These are phyloP conservation scores for Tetraselmis striata DNA, from an alignment of 139 green algal species.

Conservation along the genomic window DNA sequence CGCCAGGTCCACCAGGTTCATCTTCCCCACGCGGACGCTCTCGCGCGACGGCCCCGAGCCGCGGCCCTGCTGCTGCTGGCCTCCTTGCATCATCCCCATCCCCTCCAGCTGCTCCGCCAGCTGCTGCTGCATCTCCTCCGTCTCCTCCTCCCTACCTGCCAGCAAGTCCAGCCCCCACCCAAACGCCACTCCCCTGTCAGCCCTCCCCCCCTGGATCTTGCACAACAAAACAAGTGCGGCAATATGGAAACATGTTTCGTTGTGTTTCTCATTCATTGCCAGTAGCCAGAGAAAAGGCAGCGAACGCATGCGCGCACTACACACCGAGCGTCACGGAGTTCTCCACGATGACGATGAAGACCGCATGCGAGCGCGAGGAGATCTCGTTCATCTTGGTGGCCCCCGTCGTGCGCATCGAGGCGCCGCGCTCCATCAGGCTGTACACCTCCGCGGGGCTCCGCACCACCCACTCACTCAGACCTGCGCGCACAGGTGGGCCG, in stretches of 20 bases:
- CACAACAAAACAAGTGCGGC: too few relatives aligned
- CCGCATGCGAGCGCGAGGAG: slow-evolving; percentile 72
- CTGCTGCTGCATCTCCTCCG: slow-evolving; percentile 2
- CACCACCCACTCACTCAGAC: slow-evolving; percentile 92
- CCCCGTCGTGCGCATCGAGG: slow-evolving; percentile 64
- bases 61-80: not conserved
- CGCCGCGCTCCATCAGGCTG: slow-evolving; percentile 21
- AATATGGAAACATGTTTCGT: too few relatives aligned
- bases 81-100: not conserved
- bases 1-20: slow-evolving; percentile 96
- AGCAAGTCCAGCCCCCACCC: too few relatives aligned
- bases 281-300: too few relatives aligned
- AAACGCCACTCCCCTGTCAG: too few relatives aligned
- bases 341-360: slow-evolving; percentile 95
- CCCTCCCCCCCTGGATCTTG: too few relatives aligned
- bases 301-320: too few relatives aligned
- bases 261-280: too few relatives aligned
- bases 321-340: slow-evolving; percentile 50
- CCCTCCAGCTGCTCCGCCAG: not conserved
- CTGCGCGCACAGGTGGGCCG: too few relatives aligned
- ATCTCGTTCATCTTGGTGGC: slow-evolving; percentile 92
- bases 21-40: slow-evolving; percentile 79
- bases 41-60: slow-evolving; percentile 13
- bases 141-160: not conserved
- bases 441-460: slow-evolving; percentile 55